Percentiles rank a stretch among this genome's conserved stretches.
Evolutionary conservation across 176 grass and related monocot genomes (phyloP).

Genomic region (Eragrostis curvula): DNA sequence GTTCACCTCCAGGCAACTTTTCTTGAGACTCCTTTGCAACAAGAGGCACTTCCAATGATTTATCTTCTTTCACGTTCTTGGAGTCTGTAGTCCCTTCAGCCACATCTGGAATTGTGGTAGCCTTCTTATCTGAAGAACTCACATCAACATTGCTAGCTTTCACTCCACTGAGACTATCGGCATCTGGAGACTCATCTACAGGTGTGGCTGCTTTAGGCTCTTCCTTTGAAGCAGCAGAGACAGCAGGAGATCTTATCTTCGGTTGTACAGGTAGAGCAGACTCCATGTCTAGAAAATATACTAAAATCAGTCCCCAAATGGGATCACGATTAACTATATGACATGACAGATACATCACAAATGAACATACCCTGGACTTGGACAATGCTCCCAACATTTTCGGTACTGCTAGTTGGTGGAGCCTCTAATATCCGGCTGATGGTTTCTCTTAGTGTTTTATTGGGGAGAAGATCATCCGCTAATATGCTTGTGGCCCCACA

Average conservation of each 20-base stretch:
- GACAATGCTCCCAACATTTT: conserved; percentile 78
- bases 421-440: conserved; percentile 91
- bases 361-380: conserved; percentile 75
- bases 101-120: conserved; percentile 41
- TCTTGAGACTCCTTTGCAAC: conserved; percentile 60
- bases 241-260: conserved; percentile 75
- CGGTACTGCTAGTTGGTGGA: conserved; percentile 85
- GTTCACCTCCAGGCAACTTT: conserved; percentile 65
- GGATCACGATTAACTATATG: conserved; percentile 17
- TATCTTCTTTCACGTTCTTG: conserved; percentile 57
- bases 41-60: conserved; percentile 56
- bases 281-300: conserved; percentile 71
- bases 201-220: conserved; percentile 58
- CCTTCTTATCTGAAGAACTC: conserved; percentile 63
- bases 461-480: conserved; percentile 94
- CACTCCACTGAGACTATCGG: conserved; percentile 53
- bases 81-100: conserved; percentile 64
- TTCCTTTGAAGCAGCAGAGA: conserved; percentile 88
- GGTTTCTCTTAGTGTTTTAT: conserved; percentile 93
- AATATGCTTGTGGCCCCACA: conserved; percentile 93
- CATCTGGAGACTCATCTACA: conserved; percentile 64
- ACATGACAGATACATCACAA: conserved; percentile 22
- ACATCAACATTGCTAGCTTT: conserved; percentile 55
- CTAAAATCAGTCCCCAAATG: conserved; percentile 28
- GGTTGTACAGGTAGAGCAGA: conserved; percentile 66